These are phyloP conservation scores for Triangularia setosa DNA, from an alignment of 2,329 filamentous ascomycete genomes.

Conservation along the genomic window DNA sequence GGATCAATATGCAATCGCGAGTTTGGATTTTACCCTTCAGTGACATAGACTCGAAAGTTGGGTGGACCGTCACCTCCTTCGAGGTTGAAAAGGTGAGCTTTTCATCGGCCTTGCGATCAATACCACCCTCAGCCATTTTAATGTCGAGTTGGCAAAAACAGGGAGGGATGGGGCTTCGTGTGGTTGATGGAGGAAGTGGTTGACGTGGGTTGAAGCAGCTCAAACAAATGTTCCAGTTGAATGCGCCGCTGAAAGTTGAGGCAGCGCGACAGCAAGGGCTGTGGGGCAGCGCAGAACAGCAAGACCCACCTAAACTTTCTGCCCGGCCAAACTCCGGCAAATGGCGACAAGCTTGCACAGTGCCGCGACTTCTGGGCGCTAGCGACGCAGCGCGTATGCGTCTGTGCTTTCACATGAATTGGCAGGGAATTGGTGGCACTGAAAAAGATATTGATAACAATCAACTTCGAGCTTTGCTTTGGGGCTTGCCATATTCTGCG, in stretches of 20 bases:
- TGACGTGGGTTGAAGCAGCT: neutral
- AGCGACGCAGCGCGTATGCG: neutral
- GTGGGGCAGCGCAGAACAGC: neutral
- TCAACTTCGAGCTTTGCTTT: neutral
- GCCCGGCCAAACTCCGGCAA: neutral
- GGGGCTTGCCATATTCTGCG: neutral
- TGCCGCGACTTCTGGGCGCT: neutral
- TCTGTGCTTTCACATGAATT: neutral
- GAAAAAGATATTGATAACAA: neutral
- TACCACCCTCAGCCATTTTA: constrained; percentile 78
- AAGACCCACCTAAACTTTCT: neutral
- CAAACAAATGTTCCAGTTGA: neutral
- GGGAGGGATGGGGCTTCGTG: neutral
- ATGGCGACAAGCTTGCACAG: neutral
- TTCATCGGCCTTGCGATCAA: constrained; percentile 92
- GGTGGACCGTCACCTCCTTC: constrained; percentile 93
- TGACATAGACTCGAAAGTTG: constrained; percentile 94
- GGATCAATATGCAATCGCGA: neutral
- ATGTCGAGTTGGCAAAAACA: constrained; percentile 2
- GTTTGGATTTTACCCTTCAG: constrained; percentile 61
- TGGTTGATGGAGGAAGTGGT: constrained; percentile 1
- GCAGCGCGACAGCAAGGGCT: neutral
- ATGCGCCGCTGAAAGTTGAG: neutral
- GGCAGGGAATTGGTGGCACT: neutral
- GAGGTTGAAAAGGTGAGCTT: constrained; percentile 98